These are phyloP conservation scores for Aspergillus sclerotiicarbonarius DNA, from an alignment of 495 filamentous ascomycete genomes.

Conservation along the genomic window DNA sequence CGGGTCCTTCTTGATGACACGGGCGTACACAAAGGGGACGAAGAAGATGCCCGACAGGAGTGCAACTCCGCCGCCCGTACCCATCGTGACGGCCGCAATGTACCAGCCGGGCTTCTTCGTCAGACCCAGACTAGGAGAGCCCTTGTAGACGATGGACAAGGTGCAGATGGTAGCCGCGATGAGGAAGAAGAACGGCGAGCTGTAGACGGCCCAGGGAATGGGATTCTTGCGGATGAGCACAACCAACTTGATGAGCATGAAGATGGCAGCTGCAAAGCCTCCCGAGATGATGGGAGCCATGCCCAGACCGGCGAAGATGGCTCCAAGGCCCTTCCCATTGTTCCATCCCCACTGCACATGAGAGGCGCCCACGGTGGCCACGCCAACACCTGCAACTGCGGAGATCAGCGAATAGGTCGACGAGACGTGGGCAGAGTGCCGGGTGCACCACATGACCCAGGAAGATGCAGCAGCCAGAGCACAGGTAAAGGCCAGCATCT, in stretches of 20 bases:
- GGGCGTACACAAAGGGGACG: slow-evolving; percentile 54
- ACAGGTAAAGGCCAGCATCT: slow-evolving; percentile 60
- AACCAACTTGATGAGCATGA: slow-evolving; percentile 58
- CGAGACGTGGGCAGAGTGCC: slow-evolving; percentile 59
- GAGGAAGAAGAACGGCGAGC: slow-evolving; percentile 58
- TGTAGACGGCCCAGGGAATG: slow-evolving; percentile 55
- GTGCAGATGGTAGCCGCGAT: slow-evolving; percentile 57
- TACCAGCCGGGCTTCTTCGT: slow-evolving; percentile 56
- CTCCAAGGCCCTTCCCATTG: slow-evolving; percentile 55
- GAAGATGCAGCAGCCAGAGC: slow-evolving; percentile 54
- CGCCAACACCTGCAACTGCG: slow-evolving; percentile 60
- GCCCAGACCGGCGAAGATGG: slow-evolving; percentile 59
- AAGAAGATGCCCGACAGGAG: slow-evolving; percentile 58
- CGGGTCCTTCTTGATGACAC: slow-evolving; percentile 54
- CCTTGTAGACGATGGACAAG: slow-evolving; percentile 64
- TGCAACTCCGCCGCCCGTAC: slow-evolving; percentile 49
- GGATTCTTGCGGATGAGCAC: slow-evolving; percentile 59
- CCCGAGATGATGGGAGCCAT: slow-evolving; percentile 60
- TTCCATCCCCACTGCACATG: slow-evolving; percentile 65
- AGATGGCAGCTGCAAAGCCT: slow-evolving; percentile 55
- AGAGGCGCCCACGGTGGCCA: slow-evolving; percentile 55
- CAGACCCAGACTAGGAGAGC: slow-evolving; percentile 54
- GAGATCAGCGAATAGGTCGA: slow-evolving; percentile 65
- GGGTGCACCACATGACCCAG: slow-evolving; percentile 63
- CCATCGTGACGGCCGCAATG: slow-evolving; percentile 55